These are phyloP conservation scores for Xylariaceae sp. DNA, from an alignment of 2,329 filamentous ascomycete genomes.

Conservation along the genomic window DNA sequence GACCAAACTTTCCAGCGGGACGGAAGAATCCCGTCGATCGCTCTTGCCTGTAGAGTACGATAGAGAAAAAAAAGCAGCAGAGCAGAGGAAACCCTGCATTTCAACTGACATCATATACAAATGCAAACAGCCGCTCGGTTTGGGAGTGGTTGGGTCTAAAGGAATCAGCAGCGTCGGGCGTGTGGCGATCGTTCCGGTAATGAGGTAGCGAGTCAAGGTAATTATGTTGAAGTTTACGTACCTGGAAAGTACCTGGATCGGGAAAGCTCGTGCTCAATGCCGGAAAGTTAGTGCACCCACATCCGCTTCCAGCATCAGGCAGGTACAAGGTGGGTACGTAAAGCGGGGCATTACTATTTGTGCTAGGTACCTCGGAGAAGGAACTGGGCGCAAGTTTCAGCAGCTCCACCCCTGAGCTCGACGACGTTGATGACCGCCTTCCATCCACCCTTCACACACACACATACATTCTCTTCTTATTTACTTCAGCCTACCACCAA, in stretches of 20 bases:
- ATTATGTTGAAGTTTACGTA: neutral
- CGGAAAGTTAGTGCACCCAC: too few species aligned
- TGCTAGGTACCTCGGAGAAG: neutral
- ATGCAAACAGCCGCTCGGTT: too few species aligned
- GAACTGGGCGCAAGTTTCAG: neutral
- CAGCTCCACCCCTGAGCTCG: neutral
- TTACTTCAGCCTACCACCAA: neutral
- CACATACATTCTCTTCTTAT: neutral
- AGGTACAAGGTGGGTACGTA: neutral
- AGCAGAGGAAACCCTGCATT: too few species aligned
- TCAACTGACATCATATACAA: too few species aligned
- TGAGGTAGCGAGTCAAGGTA: neutral
- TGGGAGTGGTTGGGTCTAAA: too few species aligned
- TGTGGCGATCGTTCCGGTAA: too few species aligned
- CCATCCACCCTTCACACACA: neutral
- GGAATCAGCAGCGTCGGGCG: too few species aligned
- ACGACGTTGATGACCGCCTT: conserved; percentile 1
- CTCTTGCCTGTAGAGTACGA: too few species aligned
- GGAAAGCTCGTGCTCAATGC: neutral
- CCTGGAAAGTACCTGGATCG: neutral
- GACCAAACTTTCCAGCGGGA: too few species aligned
- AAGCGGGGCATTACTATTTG: too few species aligned
- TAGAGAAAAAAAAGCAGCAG: too few species aligned
- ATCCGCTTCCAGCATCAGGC: neutral
- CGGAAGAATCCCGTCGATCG: too few species aligned